A percentile compares a stretch with the other conserved stretches of the same genome.
Evolutionary conservation across 2,329 filamentous ascomycete species (phyloP).

Genomic region (Byssoonygena ceratinophila): DNA sequence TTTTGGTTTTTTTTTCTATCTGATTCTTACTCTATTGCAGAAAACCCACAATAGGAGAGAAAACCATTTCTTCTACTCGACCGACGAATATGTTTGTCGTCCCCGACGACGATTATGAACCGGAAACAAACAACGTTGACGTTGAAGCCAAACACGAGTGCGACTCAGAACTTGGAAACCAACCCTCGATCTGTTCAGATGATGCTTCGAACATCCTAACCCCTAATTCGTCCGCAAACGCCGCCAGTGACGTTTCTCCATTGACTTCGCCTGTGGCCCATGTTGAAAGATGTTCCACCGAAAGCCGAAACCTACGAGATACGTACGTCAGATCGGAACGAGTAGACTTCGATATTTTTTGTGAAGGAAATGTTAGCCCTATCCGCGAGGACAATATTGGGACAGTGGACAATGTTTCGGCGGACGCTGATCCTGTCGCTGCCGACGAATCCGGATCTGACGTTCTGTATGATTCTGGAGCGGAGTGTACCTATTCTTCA

Average conservation of each 20-base stretch:
- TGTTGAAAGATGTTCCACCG: background rate
- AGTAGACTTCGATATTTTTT: background rate
- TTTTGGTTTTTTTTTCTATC: background rate
- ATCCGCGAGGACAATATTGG: background rate
- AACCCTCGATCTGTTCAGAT: background rate
- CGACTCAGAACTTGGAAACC: background rate
- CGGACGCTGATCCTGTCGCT: background rate
- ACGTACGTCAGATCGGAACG: background rate
- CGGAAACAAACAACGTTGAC: slow-evolving; percentile 8
- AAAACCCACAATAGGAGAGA: background rate
- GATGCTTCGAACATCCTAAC: background rate
- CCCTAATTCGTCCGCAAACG: background rate
- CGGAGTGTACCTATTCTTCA: background rate
- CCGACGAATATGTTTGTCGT: slow-evolving; percentile 33
- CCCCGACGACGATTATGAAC: slow-evolving; percentile 32
- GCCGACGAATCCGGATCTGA: background rate
- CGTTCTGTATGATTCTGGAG: background rate
- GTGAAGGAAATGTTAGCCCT: background rate
- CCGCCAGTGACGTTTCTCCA: background rate
- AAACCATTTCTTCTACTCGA: background rate
- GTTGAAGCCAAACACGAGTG: slow-evolving; percentile 4
- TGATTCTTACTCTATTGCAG: background rate
- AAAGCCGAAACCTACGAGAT: background rate
- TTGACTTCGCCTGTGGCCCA: background rate
- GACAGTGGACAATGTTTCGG: background rate